phyloP scores from a whole-genome alignment of 2,329 filamentous ascomycete species.

The Hypoxylon sp. region DNA sequence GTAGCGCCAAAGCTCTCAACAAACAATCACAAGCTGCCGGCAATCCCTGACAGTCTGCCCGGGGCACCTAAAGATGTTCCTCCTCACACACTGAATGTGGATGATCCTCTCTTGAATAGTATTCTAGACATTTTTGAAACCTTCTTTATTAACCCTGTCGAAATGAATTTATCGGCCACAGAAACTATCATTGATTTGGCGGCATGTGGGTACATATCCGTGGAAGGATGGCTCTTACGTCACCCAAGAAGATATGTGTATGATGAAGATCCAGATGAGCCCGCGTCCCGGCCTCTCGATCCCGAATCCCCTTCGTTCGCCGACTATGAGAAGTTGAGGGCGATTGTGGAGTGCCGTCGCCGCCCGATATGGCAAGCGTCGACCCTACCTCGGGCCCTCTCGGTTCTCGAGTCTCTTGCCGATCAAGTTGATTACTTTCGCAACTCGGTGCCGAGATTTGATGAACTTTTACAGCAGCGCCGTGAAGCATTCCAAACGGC shows the following conservation, averaged over 20 bases:
- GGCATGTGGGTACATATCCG: constrained; percentile 84
- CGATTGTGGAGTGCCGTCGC: constrained; percentile 67
- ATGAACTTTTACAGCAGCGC: constrained; percentile 77
- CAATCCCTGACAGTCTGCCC: constrained; percentile 69
- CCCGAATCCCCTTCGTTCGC: constrained; percentile 43
- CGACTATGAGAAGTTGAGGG: constrained; percentile 63
- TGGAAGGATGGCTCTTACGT: constrained; percentile 92
- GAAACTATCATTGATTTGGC: constrained; percentile 86
- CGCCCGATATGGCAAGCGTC: constrained; percentile 68
- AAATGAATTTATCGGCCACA: constrained; percentile 90
- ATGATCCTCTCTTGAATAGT: constrained; percentile 75
- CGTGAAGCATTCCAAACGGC: constrained; percentile 76
- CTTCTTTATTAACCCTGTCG: constrained; percentile 92
- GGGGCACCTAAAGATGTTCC: constrained; percentile 73
- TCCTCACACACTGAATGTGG: constrained; percentile 73
- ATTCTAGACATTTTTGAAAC: constrained; percentile 79
- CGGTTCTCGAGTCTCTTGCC: constrained; percentile 71
- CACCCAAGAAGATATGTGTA: constrained; percentile 76
- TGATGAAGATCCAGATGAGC: constrained; percentile 60
- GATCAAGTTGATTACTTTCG: constrained; percentile 75
- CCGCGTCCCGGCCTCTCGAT: constrained; percentile 38
- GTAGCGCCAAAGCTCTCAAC: constrained; percentile 73
- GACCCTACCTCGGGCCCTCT: constrained; percentile 68
- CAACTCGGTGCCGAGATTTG: constrained; percentile 77
- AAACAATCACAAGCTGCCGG: constrained; percentile 71